These are phyloP conservation scores for Glycine tomentella DNA, from an alignment of 306 rosid species.

Conservation along the genomic window DNA sequence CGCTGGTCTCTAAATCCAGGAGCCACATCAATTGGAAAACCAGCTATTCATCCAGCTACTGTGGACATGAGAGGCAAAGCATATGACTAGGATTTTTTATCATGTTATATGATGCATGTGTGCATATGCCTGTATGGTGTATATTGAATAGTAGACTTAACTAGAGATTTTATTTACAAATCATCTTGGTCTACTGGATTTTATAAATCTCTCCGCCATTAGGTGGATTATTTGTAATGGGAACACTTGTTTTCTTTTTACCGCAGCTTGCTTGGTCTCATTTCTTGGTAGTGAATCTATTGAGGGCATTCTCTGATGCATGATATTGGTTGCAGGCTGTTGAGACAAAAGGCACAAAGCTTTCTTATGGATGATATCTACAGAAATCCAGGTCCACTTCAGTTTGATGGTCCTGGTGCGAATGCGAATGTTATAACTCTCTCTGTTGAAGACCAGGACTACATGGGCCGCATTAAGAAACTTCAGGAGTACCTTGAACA, in stretches of 20 bases:
- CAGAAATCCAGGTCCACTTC: slow-evolving; percentile 98
- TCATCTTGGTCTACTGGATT: neutral
- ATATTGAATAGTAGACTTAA: neutral
- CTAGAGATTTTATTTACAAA: neutral
- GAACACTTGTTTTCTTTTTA: neutral
- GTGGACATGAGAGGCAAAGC: slow-evolving; percentile 98
- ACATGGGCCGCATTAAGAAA: slow-evolving; percentile 98
- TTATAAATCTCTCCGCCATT: neutral
- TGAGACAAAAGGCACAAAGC: slow-evolving; percentile 71
- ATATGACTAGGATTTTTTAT: slow-evolving; percentile 72
- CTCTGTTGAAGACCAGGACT: slow-evolving; percentile 93
- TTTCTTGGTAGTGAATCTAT: neutral
- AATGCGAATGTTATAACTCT: slow-evolving; percentile 78
- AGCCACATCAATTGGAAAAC: slow-evolving; percentile 81
- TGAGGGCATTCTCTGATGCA: slow-evolving; percentile 33
- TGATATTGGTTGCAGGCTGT: slow-evolving; percentile 68
- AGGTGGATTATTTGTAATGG: neutral
- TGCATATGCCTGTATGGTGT: neutral
- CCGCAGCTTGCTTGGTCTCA: too few species aligned
- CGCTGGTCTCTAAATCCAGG: slow-evolving; percentile 94
- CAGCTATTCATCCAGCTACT: slow-evolving; percentile 93
- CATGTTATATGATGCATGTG: neutral
- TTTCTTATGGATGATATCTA: slow-evolving; percentile 88
- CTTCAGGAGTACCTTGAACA: slow-evolving; percentile 90
- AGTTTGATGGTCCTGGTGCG: slow-evolving; percentile 96